These are phyloP conservation scores for Protea cynaroides DNA, from an alignment of 164 flowering plant species.

Conservation along the genomic window DNA sequence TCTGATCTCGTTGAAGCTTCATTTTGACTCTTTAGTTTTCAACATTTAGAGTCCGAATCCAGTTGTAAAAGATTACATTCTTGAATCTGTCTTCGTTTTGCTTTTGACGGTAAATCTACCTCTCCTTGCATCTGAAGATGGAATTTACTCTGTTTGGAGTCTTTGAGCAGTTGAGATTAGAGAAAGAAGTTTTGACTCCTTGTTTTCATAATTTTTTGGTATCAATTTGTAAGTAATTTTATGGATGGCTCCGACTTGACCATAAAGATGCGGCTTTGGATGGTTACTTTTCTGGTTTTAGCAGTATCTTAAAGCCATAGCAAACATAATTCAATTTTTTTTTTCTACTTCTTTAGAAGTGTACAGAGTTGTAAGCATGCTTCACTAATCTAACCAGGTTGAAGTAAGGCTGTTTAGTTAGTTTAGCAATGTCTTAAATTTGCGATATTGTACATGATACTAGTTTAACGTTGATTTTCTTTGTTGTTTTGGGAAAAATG, in stretches of 20 bases:
- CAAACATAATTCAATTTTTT: no score
- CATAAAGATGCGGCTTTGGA: not conserved
- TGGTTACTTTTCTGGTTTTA: not conserved
- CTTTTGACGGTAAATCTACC: not conserved
- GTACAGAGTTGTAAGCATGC: not conserved
- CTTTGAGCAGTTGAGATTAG: not conserved
- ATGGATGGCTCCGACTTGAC: not conserved
- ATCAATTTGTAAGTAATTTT: not conserved
- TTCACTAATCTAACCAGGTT: not conserved
- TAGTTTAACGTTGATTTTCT: not conserved
- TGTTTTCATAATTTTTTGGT: not conserved
- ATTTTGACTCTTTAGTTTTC: not conserved
- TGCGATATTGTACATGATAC: not conserved
- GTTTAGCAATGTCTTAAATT: not conserved
- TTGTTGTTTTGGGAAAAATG: no score
- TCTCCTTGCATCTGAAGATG: not conserved
- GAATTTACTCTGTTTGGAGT: not conserved
- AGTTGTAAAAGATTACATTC: not conserved
- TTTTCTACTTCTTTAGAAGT: no score
- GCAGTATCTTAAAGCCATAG: no score
- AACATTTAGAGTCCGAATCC: not conserved
- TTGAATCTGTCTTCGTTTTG: not conserved
- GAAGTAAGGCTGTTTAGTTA: not conserved
- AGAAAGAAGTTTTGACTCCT: not conserved
- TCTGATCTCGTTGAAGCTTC: not conserved